Evolutionary conservation across 1,284 basidiomycete species (phyloP), one percentile per base, ranked within the genome.

Genomic region (Papiliotrema laurentii): DNA sequence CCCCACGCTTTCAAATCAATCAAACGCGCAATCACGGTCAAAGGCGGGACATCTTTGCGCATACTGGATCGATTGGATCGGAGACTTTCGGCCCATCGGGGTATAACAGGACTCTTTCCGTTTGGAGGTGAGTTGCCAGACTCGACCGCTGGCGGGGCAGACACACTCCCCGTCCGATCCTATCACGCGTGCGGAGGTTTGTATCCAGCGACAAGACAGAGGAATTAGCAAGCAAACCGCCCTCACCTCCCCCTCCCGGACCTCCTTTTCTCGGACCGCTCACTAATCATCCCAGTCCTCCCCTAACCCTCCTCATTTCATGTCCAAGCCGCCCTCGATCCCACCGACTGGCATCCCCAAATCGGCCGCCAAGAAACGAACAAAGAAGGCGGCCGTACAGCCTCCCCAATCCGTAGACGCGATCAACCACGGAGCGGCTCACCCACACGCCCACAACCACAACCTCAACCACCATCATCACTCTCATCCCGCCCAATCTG

Each of bases 321-420:
- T 66, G 61, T 66, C 66, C 54, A 58, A 61, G 49, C 57, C 61
- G 41, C 48, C 55, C 35, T 49, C 60, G 47, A 54, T 48, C 44
- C 55, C 56, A 43, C 54, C 59, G 31, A 54, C 63, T 51, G 64
- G 61, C 61, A 59, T 65, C 43, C 64, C 69, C 42, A 71, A 71
- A 63, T 69, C 68, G 54, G 63, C 64, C 54, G 68, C 68, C 47
- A 72, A 71, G 67, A 72, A 72, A 58, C 56, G 60, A 54, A 61
- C 68, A 50, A 72, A 72, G 63, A 71, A 69, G 60, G 63, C 62
- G 39, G 59, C 66, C 35, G n/a, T n/a, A n/a, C n/a, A n/a, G n/a
- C n/a, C n/a, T n/a, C n/a, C n/a, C n/a, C n/a, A n/a, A n/a, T n/a
- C n/a, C n/a, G n/a, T n/a, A n/a, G n/a, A n/a, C n/a, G n/a, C n/a